phyloP scores from a whole-genome alignment of 257 asterid species.

The Solanum phureja region DNA sequence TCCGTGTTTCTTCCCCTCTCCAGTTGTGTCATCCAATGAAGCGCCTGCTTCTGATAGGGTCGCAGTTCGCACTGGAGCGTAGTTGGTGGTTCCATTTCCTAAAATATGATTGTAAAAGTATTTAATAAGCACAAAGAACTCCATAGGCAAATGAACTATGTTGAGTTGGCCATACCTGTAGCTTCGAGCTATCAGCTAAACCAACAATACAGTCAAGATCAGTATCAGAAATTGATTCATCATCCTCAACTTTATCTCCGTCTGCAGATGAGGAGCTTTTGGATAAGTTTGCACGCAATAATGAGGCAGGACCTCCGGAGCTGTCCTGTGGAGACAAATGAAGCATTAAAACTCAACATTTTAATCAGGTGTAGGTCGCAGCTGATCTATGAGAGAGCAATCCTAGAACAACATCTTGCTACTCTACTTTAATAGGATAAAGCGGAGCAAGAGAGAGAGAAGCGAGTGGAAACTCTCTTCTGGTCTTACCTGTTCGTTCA shows the following conservation, averaged over 20 bases:
- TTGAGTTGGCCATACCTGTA: constrained; percentile 44
- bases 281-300: constrained; percentile 30
- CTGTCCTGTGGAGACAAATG: constrained; percentile 45
- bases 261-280: constrained; percentile 32
- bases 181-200: constrained; percentile 53
- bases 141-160: not conserved
- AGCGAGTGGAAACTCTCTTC: not conserved
- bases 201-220: constrained; percentile 93
- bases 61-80: constrained; percentile 80
- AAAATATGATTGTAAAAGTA: constrained; percentile 8
- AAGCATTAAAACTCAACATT: constrained; percentile 9
- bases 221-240: constrained; percentile 72
- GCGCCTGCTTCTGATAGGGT: constrained; percentile 98
- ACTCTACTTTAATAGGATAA: not conserved
- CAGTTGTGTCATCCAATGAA: constrained; percentile 80
- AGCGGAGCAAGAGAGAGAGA: not conserved
- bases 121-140: not conserved
- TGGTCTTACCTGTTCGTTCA: constrained; percentile 46
- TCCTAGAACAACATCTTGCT: not conserved
- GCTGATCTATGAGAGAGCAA: not conserved
- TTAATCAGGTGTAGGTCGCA: not conserved
- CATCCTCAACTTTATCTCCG: constrained; percentile 50
- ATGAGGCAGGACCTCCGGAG: constrained; percentile 33
- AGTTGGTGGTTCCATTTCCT: constrained; percentile 97
- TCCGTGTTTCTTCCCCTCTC: constrained; percentile 61